These are phyloP conservation scores for Aspergillus indologenus DNA, from an alignment of 495 filamentous ascomycete species.

Conservation along the genomic window DNA sequence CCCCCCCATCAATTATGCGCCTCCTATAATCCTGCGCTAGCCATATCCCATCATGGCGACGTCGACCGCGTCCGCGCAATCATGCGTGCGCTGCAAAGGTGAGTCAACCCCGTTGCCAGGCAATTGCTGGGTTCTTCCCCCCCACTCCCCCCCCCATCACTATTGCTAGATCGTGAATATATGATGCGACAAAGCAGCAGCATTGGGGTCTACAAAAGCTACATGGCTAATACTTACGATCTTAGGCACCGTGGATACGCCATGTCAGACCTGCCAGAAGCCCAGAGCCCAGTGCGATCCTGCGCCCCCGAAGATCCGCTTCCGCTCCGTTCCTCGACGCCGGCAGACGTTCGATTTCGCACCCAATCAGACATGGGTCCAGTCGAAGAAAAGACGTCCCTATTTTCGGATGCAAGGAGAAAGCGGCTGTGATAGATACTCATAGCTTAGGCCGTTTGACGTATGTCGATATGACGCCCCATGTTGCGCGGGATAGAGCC, in stretches of 20 bases:
- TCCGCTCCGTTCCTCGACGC: not conserved
- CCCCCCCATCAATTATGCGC: too few species aligned
- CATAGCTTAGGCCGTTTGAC: not conserved
- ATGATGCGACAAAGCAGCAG: too few species aligned
- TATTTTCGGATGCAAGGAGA: too few species aligned
- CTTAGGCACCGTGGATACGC: not conserved
- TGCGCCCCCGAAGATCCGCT: not conserved
- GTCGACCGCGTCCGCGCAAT: not conserved
- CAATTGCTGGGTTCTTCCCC: too few species aligned
- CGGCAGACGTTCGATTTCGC: not conserved
- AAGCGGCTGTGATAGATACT: not conserved
- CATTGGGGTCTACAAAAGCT: too few species aligned
- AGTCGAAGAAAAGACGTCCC: not conserved
- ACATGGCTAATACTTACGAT: not conserved
- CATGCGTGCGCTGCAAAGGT: not conserved
- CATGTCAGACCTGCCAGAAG: not conserved
- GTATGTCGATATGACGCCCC: constrained; percentile 3
- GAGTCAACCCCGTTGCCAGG: too few species aligned
- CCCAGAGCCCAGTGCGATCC: not conserved
- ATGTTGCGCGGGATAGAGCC: not conserved
- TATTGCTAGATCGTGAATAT: not conserved
- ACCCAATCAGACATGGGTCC: constrained; percentile 3
- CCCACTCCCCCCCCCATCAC: too few species aligned
- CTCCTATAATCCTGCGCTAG: too few species aligned
- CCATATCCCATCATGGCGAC: not conserved